A percentile compares a stretch with the other conserved stretches of the same genome.
These are phyloP conservation scores for Microdochium bolleyi DNA, from an alignment of 2,329 filamentous ascomycete genomes.

Conservation along the genomic window DNA sequence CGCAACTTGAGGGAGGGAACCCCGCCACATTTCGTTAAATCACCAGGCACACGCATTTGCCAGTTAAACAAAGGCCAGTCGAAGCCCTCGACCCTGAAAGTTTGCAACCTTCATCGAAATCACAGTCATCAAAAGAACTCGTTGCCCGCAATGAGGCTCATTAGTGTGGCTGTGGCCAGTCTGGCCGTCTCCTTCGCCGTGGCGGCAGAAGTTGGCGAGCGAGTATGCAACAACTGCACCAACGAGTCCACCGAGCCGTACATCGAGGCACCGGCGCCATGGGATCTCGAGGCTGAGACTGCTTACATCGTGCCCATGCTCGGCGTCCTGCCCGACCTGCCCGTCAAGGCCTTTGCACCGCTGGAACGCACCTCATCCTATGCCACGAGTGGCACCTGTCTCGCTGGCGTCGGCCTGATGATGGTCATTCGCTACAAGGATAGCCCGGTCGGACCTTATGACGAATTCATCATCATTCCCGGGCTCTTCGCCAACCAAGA, in stretches of 20 bases:
- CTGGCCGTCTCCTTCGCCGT: background rate
- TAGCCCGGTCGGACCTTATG: slow-evolving; percentile 22
- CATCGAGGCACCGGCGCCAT: slow-evolving; percentile 1
- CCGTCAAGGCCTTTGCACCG: slow-evolving; percentile 4
- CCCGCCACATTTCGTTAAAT: too few relatives aligned
- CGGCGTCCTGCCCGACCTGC: slow-evolving; percentile 9
- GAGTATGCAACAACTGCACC: slow-evolving; percentile 1
- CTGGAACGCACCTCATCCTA: slow-evolving; percentile 1
- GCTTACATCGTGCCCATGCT: slow-evolving; percentile 4
- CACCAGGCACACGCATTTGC: too few relatives aligned
- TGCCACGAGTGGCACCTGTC: slow-evolving; percentile 12
- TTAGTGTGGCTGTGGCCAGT: background rate
- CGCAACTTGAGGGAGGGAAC: too few relatives aligned
- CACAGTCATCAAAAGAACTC: too few relatives aligned
- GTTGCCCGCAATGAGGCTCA: background rate
- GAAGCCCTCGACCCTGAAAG: too few relatives aligned
- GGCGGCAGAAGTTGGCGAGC: background rate
- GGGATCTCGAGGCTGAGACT: slow-evolving; percentile 2
- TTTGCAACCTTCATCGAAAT: too few relatives aligned
- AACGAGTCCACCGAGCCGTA: slow-evolving; percentile 4
- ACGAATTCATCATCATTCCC: slow-evolving; percentile 20
- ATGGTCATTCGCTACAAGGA: slow-evolving; percentile 21
- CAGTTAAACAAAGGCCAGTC: too few relatives aligned
- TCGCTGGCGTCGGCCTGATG: slow-evolving; percentile 17
- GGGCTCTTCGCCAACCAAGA: slow-evolving; percentile 15